phyloP scores from a whole-genome alignment of 495 filamentous ascomycete genomes.

The Penicillium coffeae region DNA sequence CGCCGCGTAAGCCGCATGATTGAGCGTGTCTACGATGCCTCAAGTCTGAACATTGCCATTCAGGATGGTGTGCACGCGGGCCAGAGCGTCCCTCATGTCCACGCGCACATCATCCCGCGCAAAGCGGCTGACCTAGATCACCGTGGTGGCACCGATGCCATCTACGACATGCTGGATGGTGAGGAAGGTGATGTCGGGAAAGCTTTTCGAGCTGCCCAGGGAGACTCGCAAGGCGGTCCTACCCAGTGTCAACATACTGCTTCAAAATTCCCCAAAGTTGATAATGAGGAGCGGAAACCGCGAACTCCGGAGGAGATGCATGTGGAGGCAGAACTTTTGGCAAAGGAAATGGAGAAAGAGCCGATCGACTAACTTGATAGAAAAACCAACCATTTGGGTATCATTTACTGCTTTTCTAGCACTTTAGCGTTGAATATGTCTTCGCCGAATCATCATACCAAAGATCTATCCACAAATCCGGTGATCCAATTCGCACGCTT shows the following conservation, averaged over 20 bases:
- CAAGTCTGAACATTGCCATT: constrained; percentile 82
- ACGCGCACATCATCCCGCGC: constrained; percentile 89
- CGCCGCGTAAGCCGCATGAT: constrained; percentile 77
- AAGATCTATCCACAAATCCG: too few relatives aligned
- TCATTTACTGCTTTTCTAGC: too few relatives aligned
- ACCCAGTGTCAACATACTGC: constrained; percentile 18
- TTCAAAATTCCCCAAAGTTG: constrained; percentile 52
- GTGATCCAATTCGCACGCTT: constrained; percentile 1
- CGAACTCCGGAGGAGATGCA: constrained; percentile 74
- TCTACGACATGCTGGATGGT: constrained; percentile 79
- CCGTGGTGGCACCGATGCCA: constrained; percentile 52
- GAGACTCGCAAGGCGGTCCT: constrained; percentile 9
- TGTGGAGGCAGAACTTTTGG: constrained; percentile 57
- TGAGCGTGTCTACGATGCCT: constrained; percentile 62
- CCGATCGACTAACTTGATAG: constrained; percentile 16
- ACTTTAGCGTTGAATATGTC: too few relatives aligned
- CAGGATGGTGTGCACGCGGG: constrained; percentile 88
- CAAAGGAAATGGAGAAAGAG: constrained; percentile 39
- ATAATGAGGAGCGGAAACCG: constrained; percentile 66
- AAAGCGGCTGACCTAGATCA: constrained; percentile 51
- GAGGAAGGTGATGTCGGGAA: constrained; percentile 81
- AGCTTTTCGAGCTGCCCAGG: constrained; percentile 20
- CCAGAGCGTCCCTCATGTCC: constrained; percentile 87
- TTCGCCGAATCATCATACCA: too few relatives aligned
- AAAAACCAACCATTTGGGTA: too few relatives aligned